Evolutionary conservation across 2,329 filamentous ascomycete genomes (phyloP).

Genomic region (Biscogniauxia mediterranea): DNA sequence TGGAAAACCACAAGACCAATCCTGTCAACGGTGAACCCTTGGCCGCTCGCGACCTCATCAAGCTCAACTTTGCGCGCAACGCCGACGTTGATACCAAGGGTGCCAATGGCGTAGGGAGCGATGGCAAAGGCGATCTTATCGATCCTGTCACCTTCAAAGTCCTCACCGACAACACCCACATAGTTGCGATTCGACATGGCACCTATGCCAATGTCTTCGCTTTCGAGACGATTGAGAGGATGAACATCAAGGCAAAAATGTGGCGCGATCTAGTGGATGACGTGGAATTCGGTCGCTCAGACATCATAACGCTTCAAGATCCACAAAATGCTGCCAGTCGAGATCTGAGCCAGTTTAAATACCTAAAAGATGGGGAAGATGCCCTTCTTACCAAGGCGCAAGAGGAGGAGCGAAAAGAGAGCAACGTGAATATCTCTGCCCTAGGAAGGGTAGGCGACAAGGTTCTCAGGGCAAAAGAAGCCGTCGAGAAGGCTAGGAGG

Average conservation of each 20-base stretch:
- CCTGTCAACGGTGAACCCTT: slow-evolving; percentile 81
- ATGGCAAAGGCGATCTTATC: slow-evolving; percentile 74
- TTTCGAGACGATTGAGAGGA: slow-evolving; percentile 89
- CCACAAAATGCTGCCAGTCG: slow-evolving; percentile 83
- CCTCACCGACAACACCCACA: slow-evolving; percentile 96
- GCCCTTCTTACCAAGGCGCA: slow-evolving; percentile 68
- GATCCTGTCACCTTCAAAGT: slow-evolving; percentile 98
- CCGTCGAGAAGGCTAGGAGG: slow-evolving; percentile 83
- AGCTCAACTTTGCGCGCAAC: slow-evolving; percentile 89
- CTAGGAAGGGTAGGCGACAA: slow-evolving; percentile 78
- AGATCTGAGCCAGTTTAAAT: slow-evolving; percentile 85
- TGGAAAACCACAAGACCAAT: slow-evolving; percentile 90
- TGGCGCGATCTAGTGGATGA: slow-evolving; percentile 92
- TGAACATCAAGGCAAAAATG: slow-evolving; percentile 96
- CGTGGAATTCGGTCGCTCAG: slow-evolving; percentile 78
- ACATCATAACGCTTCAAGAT: slow-evolving; percentile 95
- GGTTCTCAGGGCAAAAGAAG: slow-evolving; percentile 86
- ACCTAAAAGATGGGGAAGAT: slow-evolving; percentile 76
- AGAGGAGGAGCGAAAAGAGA: slow-evolving; percentile 62
- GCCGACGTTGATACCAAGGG: slow-evolving; percentile 59
- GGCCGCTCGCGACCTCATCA: slow-evolving; percentile 79
- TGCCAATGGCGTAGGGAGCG: slow-evolving; percentile 42
- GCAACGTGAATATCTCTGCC: slow-evolving; percentile 74
- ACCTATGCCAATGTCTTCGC: slow-evolving; percentile 93
- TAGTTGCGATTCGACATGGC: slow-evolving; percentile 78